Conservation (phyloP, 2,329 filamentous ascomycete genomes). For the Cyphellophora europaea region DNA sequence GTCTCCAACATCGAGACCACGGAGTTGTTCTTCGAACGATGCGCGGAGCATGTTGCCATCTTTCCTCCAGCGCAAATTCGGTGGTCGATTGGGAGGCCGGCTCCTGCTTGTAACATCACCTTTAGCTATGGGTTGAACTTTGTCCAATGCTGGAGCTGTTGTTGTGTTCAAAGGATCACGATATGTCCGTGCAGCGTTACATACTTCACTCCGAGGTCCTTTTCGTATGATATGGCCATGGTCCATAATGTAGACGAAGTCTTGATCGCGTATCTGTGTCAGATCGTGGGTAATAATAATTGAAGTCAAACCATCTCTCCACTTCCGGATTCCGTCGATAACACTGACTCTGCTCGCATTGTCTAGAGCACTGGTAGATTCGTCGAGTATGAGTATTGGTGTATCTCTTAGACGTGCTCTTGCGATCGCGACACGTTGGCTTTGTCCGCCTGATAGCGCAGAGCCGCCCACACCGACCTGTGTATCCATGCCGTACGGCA, state of each 20-base stretch:
- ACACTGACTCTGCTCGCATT: conserved; percentile 57
- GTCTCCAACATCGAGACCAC: background rate
- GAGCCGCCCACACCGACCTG: conserved; percentile 60
- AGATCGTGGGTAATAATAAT: conserved; percentile 91
- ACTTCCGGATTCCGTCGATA: conserved; percentile 65
- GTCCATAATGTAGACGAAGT: conserved; percentile 75
- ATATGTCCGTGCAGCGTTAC: too few species aligned
- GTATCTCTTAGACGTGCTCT: conserved; percentile 68
- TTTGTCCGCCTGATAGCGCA: conserved; percentile 74
- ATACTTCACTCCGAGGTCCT: too few species aligned
- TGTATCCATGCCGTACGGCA: conserved; percentile 66
- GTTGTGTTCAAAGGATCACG: too few species aligned
- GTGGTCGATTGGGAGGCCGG: background rate
- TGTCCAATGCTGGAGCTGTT: too few species aligned
- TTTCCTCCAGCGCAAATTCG: background rate
- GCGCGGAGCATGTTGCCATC: background rate
- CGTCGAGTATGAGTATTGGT: conserved; percentile 75
- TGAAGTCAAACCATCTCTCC: conserved; percentile 74
- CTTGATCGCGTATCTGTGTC: conserved; percentile 59
- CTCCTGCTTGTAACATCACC: too few species aligned
- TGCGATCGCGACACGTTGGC: conserved; percentile 71
- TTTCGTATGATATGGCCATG: conserved; percentile 58
- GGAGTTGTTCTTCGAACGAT: background rate
- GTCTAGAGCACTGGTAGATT: conserved; percentile 80
- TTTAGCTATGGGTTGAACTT: too few species aligned